Evolutionary conservation across 2,329 filamentous ascomycete species (phyloP).

Genomic region (Ceratocystis lukuohia): DNA sequence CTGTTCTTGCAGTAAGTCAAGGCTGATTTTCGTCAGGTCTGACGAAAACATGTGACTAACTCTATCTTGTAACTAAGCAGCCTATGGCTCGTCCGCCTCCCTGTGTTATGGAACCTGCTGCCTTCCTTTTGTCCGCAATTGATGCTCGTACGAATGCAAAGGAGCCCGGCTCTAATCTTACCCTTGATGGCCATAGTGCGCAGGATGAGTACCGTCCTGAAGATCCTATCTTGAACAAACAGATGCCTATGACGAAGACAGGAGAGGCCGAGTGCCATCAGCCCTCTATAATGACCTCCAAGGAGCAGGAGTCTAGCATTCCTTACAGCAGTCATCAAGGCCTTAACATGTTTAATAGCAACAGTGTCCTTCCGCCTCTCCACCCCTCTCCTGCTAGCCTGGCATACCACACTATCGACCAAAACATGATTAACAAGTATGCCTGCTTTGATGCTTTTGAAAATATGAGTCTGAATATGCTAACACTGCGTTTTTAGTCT

Average conservation of each 20-base stretch:
- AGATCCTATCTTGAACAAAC: not conserved
- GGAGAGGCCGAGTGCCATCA: not conserved
- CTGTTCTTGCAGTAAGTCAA: constrained; percentile 7
- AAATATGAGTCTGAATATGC: not conserved
- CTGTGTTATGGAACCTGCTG: not conserved
- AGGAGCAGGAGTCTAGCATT: not conserved
- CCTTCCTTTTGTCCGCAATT: not conserved
- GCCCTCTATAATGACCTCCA: not conserved
- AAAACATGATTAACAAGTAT: constrained; percentile 14
- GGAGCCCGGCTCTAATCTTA: not conserved
- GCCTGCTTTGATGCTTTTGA: not conserved
- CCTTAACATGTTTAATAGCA: not conserved
- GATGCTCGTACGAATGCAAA: not conserved
- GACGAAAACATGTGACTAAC: not conserved
- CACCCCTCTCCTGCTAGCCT: not conserved
- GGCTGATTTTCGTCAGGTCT: not conserved
- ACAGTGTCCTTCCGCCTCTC: not conserved
- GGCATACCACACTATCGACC: constrained; percentile 1
- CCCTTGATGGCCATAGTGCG: not conserved
- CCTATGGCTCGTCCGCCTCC: not conserved
- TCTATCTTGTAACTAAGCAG: not conserved
- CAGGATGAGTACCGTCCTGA: not conserved
- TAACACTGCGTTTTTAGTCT: not conserved
- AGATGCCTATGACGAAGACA: not conserved
- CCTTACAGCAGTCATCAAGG: not conserved